Percentiles rank a stretch among this genome's conserved stretches.
phyloP scores from a whole-genome alignment of 768 basidiomycete species.

The Phlebiopsis flavidoalba region DNA sequence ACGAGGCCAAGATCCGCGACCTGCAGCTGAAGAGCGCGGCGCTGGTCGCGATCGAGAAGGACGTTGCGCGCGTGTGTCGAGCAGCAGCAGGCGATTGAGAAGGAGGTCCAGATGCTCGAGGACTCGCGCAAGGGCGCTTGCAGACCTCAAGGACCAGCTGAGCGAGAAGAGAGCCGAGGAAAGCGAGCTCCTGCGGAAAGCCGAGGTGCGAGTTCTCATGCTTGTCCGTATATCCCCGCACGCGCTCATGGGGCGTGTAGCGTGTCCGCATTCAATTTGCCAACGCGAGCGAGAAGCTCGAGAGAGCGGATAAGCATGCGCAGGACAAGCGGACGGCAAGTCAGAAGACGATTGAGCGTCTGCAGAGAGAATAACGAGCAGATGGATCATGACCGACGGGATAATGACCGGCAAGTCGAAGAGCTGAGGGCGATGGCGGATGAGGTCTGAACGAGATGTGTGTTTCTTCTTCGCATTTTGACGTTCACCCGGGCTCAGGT shows the following conservation, averaged over 20 bases:
- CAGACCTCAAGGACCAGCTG: slow-evolving; percentile 61
- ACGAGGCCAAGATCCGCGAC: slow-evolving; percentile 74
- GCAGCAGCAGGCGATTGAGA: slow-evolving; percentile 70
- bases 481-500: background rate
- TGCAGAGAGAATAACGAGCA: slow-evolving; percentile 77
- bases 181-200: slow-evolving; percentile 59
- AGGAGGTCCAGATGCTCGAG: slow-evolving; percentile 61
- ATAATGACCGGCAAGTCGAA: slow-evolving; percentile 76
- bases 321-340: slow-evolving; percentile 76
- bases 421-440: slow-evolving; percentile 69
- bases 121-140: slow-evolving; percentile 60
- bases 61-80: slow-evolving; percentile 67
- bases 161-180: slow-evolving; percentile 73
- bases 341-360: slow-evolving; percentile 65
- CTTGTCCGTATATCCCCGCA: background rate
- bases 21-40: slow-evolving; percentile 70
- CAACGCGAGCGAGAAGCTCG: slow-evolving; percentile 81
- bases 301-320: slow-evolving; percentile 71
- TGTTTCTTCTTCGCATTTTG: background rate
- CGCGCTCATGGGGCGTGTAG: slow-evolving; percentile 31
- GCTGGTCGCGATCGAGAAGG: slow-evolving; percentile 75
- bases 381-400: slow-evolving; percentile 70
- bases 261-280: slow-evolving; percentile 75
- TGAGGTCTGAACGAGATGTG: slow-evolving; percentile 64
- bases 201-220: slow-evolving; percentile 49